Conservation (phyloP, 208 protist genomes). For the Borovskyia barvae region DNA sequence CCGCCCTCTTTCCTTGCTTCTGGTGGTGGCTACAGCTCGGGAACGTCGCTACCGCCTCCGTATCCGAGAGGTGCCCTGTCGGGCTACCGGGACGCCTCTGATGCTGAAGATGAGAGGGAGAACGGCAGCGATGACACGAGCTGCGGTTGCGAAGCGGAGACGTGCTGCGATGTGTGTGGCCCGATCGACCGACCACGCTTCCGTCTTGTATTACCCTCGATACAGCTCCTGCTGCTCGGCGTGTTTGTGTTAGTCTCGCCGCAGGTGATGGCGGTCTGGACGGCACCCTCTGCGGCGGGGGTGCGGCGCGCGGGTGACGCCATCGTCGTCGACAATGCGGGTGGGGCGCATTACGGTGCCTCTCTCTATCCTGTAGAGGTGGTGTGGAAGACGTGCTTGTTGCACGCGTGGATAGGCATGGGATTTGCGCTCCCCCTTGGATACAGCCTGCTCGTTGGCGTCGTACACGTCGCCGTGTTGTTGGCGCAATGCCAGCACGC, state of each 20-base stretch:
- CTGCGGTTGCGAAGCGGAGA: not conserved
- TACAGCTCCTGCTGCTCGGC: slow-evolving; percentile 69
- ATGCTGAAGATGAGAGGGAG: not conserved
- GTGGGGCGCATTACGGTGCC: slow-evolving; percentile 21
- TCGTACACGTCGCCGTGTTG: slow-evolving; percentile 66
- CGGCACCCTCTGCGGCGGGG: not conserved
- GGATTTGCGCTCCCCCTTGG: slow-evolving; percentile 43
- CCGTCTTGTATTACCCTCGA: slow-evolving; percentile 24
- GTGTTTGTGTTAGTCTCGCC: slow-evolving; percentile 67
- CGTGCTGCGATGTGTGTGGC: not conserved
- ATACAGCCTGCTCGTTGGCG: slow-evolving; percentile 33
- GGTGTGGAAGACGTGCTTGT: slow-evolving; percentile 56
- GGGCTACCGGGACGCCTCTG: slow-evolving; percentile 6
- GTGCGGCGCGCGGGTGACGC: not conserved
- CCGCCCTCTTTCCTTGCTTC: no score
- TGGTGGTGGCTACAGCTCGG: no score
- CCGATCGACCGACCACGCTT: slow-evolving; percentile 18
- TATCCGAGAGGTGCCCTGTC: not conserved
- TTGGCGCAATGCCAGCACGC: slow-evolving; percentile 50
- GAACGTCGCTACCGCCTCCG: no score
- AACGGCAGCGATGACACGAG: not conserved
- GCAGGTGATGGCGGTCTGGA: slow-evolving; percentile 53
- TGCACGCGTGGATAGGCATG: slow-evolving; percentile 75
- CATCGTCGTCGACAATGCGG: slow-evolving; percentile 4
- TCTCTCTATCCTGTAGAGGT: slow-evolving; percentile 47